Evolutionary conservation across 805 yeast species (phyloP).

Genomic region (Cyberlindnera euphorbiiphila): DNA sequence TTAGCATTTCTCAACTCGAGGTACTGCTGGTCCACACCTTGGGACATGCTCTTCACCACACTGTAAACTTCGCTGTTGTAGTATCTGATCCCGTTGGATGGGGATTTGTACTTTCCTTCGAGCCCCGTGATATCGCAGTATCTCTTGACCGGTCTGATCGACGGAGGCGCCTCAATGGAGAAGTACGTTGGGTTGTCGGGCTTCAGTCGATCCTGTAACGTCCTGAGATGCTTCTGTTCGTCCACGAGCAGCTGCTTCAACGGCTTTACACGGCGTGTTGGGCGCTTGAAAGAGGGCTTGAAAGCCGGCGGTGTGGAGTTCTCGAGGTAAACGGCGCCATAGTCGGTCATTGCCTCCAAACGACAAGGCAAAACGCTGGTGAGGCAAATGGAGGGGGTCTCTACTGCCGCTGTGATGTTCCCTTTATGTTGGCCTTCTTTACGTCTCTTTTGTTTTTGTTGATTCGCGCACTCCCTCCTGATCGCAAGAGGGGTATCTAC

Average conservation of each 20-base stretch:
- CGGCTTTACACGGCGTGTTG: slow-evolving; percentile 67
- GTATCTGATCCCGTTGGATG: slow-evolving; percentile 70
- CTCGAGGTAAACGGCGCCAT: slow-evolving; percentile 2
- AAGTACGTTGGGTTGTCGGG: slow-evolving; percentile 62
- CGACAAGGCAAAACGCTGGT: slow-evolving; percentile 12
- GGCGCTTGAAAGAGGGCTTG: slow-evolving; percentile 52
- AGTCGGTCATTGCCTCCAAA: slow-evolving; percentile 14
- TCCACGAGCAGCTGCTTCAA: slow-evolving; percentile 69
- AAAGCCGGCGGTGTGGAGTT: slow-evolving; percentile 42
- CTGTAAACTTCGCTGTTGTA: slow-evolving; percentile 82
- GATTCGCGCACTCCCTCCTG: no score
- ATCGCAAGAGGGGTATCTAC: no score
- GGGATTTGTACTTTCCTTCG: slow-evolving; percentile 70
- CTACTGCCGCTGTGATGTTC: background rate
- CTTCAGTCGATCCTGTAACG: slow-evolving; percentile 27
- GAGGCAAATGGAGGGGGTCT: no score
- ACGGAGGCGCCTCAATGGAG: slow-evolving; percentile 81
- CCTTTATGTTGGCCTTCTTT: no score
- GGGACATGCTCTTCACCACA: slow-evolving; percentile 71
- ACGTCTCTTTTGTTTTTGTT: background rate
- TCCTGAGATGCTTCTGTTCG: slow-evolving; percentile 63
- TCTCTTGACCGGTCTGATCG: slow-evolving; percentile 70
- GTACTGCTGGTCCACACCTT: slow-evolving; percentile 93
- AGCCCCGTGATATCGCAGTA: slow-evolving; percentile 95
- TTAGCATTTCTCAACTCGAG: slow-evolving; percentile 84